phyloP scores from a whole-genome alignment of 2,329 filamentous ascomycete genomes.

The Trichoderma koningii region DNA sequence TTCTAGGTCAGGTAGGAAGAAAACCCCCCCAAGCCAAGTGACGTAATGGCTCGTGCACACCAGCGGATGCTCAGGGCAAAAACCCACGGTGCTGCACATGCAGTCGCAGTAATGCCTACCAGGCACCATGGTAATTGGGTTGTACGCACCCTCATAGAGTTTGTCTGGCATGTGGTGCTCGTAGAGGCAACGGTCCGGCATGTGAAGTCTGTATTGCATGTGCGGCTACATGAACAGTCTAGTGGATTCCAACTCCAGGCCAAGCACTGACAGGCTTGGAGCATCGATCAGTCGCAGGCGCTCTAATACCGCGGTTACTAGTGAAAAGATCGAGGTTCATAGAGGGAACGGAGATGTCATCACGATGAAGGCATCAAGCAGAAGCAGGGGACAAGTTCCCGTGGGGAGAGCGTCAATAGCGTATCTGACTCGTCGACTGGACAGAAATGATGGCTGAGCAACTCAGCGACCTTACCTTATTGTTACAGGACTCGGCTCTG shows the following conservation, averaged over 20 bases:
- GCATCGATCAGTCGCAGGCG: background rate
- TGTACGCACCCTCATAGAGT: background rate
- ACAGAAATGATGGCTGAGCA: conserved; percentile 3
- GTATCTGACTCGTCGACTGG: conserved; percentile 21
- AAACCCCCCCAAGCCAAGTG: background rate
- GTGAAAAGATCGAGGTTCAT: background rate
- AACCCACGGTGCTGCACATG: conserved; percentile 18
- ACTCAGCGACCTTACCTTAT: background rate
- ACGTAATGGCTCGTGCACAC: conserved; percentile 14
- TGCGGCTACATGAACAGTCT: background rate
- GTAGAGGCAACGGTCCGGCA: background rate
- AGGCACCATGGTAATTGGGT: too few relatives aligned
- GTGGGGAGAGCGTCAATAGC: conserved; percentile 8
- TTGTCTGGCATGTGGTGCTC: conserved; percentile 9
- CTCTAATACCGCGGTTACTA: background rate
- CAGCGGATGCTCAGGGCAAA: background rate
- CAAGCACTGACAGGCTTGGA: background rate
- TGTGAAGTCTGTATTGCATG: background rate
- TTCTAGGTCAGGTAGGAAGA: too few relatives aligned
- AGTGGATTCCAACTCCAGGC: background rate
- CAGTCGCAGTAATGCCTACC: background rate
- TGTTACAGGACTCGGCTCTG: too few relatives aligned
- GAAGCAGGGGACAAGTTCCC: background rate
- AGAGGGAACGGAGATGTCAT: conserved; percentile 6
- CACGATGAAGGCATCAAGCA: conserved; percentile 14